phyloP scores from a whole-genome alignment of 2,329 filamentous ascomycete genomes.

The Arthrobotrys conoides region DNA sequence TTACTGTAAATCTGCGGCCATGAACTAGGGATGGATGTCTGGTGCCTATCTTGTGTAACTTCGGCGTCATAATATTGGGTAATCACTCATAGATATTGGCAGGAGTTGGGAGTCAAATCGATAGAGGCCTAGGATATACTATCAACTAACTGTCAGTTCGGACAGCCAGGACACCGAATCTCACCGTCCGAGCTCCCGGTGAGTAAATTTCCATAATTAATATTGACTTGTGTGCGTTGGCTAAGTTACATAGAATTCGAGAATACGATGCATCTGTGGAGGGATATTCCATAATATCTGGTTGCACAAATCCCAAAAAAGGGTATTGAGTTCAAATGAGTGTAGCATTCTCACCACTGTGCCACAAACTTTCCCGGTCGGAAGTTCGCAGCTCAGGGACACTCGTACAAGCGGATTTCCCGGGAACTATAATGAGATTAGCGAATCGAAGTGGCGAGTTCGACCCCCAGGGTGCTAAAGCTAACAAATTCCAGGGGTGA shows the following conservation, averaged over 20 bases:
- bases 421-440: conserved; percentile 9
- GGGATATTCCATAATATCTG: not conserved
- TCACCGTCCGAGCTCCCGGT: not conserved
- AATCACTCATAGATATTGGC: not conserved
- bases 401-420: conserved; percentile 19
- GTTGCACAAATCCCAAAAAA: conserved; percentile 4
- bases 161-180: not conserved
- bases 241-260: not conserved
- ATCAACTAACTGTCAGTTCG: not conserved
- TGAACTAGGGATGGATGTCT: not conserved
- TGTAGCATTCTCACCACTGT: not conserved
- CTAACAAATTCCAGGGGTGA: not conserved
- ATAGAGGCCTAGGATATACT: not conserved
- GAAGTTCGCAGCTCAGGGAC: conserved; percentile 4
- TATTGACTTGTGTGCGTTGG: not conserved
- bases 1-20: not conserved
- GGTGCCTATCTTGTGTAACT: conserved; percentile 6
- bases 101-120: not conserved
- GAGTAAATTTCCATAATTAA: not conserved
- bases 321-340: conserved; percentile 6
- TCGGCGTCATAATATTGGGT: not conserved
- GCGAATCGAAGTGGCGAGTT: conserved; percentile 8
- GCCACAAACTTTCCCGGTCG: conserved; percentile 11
- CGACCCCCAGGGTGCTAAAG: not conserved
- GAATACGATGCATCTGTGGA: not conserved